Conservation (phyloP, 345 rosid genomes). For the Brassica juncea region DNA sequence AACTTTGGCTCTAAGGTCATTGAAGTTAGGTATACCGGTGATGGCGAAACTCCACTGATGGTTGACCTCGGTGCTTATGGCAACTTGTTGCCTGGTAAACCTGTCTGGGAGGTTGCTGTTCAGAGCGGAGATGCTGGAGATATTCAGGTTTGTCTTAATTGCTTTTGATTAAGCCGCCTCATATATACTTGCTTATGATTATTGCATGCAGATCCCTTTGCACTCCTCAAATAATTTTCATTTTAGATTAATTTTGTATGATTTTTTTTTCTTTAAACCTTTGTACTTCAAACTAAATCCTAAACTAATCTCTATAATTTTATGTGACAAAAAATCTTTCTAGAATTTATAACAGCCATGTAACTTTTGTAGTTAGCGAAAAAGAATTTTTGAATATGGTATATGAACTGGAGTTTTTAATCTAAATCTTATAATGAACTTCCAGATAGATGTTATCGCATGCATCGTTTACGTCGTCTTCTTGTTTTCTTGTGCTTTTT, state of each 20-base stretch:
- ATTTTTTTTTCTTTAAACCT: neutral
- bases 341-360: neutral
- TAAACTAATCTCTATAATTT: neutral
- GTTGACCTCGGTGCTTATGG: slow-evolving; percentile 38
- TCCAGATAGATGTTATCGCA: slow-evolving; percentile 17
- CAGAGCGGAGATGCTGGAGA: slow-evolving; percentile 49
- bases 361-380: neutral
- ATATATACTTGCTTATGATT: neutral
- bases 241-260: neutral
- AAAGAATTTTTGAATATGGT: neutral
- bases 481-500: neutral
- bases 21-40: slow-evolving; percentile 59
- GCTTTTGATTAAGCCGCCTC: neutral
- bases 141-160: slow-evolving; percentile 53
- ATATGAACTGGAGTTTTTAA: neutral
- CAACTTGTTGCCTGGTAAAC: slow-evolving; percentile 56
- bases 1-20: slow-evolving; percentile 73
- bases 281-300: neutral
- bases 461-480: slow-evolving; percentile 21
- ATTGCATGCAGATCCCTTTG: slow-evolving; percentile 9
- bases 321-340: neutral
- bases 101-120: slow-evolving; percentile 86
- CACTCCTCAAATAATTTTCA: neutral
- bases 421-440: neutral
- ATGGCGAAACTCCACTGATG: slow-evolving; percentile 18